A percentile compares a stretch with the other conserved stretches of the same genome.
Conservation (phyloP, 768 basidiomycete species). For the Leccinum uliginosum region DNA sequence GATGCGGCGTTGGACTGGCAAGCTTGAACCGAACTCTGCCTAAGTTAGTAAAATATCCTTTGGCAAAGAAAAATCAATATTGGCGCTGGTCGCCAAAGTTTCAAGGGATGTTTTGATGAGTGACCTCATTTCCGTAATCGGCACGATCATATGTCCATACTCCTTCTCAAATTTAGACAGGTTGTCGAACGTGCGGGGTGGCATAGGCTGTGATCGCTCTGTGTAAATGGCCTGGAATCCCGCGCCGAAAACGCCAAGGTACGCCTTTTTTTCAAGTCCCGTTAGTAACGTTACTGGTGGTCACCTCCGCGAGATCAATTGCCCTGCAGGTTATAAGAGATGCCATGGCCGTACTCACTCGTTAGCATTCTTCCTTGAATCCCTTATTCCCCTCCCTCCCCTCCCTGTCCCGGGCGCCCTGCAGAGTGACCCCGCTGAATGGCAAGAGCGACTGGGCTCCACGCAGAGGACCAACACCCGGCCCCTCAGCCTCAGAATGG, state of each 20-base stretch:
- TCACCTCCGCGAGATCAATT: neutral
- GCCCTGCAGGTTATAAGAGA: neutral
- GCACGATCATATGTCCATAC: neutral
- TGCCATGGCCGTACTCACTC: neutral
- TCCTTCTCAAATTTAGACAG: neutral
- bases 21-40: neutral
- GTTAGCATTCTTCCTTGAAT: neutral
- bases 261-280: neutral
- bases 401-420: neutral
- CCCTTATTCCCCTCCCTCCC: neutral
- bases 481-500: neutral
- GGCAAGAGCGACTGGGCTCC: neutral
- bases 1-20: neutral
- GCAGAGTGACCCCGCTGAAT: neutral
- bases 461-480: neutral
- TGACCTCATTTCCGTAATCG: neutral
- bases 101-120: neutral
- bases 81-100: neutral
- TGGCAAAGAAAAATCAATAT: neutral
- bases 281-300: neutral
- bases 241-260: neutral
- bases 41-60: neutral
- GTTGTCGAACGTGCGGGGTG: neutral
- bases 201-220: neutral
- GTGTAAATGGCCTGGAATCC: neutral